Evolutionary conservation across 2,329 filamentous ascomycete species (phyloP).

Genomic region (Byssothecium circinans): DNA sequence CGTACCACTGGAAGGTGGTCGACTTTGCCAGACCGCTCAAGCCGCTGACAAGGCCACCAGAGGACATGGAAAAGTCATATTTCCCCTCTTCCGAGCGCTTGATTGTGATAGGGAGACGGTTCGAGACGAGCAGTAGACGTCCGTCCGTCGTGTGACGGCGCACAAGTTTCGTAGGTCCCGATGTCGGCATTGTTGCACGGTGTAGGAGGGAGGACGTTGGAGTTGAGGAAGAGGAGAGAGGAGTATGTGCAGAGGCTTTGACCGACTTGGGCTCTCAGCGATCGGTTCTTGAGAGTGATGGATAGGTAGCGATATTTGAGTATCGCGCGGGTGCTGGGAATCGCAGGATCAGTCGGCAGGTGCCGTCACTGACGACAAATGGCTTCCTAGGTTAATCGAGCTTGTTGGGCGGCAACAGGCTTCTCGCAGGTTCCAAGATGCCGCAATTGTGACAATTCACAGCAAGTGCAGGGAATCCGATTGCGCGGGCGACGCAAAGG

Average conservation of each 20-base stretch:
- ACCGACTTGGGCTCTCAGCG: background rate
- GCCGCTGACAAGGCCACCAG: slow-evolving; percentile 90
- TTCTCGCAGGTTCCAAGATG: slow-evolving; percentile 27
- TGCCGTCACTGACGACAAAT: slow-evolving; percentile 32
- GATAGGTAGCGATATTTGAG: background rate
- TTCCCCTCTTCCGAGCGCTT: slow-evolving; percentile 89
- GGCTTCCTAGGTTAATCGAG: slow-evolving; percentile 22
- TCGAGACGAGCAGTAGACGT: slow-evolving; percentile 82
- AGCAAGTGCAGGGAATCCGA: slow-evolving; percentile 5
- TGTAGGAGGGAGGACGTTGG: background rate
- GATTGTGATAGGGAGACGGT: slow-evolving; percentile 94
- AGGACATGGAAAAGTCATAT: slow-evolving; percentile 95
- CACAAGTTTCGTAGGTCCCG: slow-evolving; percentile 31
- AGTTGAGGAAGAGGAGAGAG: background rate
- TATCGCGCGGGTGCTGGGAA: background rate
- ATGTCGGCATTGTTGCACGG: slow-evolving; percentile 29
- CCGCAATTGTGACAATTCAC: slow-evolving; percentile 20
- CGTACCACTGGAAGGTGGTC: slow-evolving; percentile 97
- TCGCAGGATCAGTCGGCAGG: background rate
- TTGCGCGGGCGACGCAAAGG: slow-evolving; percentile 16
- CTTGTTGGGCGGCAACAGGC: slow-evolving; percentile 20
- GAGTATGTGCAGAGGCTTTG: background rate
- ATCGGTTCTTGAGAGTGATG: background rate
- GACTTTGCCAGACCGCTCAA: slow-evolving; percentile 89
- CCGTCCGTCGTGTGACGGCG: slow-evolving; percentile 37